Conservation (phyloP, 225 moss, liverwort and hornwort genomes). For the Rhytidiadelphus loreus region DNA sequence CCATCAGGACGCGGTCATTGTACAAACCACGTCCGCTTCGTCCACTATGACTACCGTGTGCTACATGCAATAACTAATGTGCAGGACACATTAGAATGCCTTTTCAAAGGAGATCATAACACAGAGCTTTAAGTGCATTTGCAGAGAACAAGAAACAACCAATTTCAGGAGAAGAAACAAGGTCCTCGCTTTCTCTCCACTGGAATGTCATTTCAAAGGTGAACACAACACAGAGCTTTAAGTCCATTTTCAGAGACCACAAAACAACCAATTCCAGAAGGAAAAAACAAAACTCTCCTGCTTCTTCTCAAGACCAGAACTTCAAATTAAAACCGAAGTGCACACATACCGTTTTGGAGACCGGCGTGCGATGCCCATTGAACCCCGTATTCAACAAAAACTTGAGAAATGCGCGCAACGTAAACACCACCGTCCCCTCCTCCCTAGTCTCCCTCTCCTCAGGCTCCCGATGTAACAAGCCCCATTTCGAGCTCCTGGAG, state of each 20-base stretch:
- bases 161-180: background rate
- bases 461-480: background rate
- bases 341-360: background rate
- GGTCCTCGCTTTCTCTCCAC: background rate
- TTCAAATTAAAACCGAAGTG: background rate
- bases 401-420: constrained; percentile 12
- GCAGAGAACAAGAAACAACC: background rate
- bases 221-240: background rate
- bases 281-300: background rate
- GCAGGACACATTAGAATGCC: background rate
- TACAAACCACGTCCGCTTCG: background rate
- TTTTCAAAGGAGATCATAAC: background rate
- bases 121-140: background rate
- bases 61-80: background rate
- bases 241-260: background rate
- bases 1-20: background rate
- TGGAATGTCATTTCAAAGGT: background rate
- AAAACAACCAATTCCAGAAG: background rate
- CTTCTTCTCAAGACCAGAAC: background rate
- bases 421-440: background rate
- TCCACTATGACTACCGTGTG: background rate
- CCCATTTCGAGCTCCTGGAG: background rate
- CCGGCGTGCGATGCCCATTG: background rate
- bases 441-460: background rate
- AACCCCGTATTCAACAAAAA: background rate